Evolutionary conservation across 148 eudicot species (phyloP), one percentile per base, ranked within the genome.

Genomic region (Fagopyrum tataricum): DNA sequence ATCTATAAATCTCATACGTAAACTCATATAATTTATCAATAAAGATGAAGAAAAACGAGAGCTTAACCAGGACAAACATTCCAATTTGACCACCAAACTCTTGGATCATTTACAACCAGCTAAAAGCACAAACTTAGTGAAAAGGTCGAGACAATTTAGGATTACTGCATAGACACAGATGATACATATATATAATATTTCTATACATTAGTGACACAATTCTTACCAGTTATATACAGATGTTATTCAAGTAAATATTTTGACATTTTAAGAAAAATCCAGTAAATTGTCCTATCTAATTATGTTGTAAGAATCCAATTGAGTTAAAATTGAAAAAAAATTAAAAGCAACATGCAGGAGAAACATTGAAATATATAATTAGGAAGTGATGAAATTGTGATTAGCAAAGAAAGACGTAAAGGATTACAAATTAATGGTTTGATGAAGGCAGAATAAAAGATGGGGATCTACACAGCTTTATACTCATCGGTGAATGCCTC

Each of bases 401-500:
- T 18, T 64, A 64, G 37, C 69, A 37, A 37, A 14, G 14, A 42
- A 64, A 64, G 15, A 64, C 15, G 69, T 64, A 37, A 64, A 39
- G 39, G 18, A 64, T 64, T 6, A 64, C 69, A 64, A 64, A 37
- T 37, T 37, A 1, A n/a, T 37, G 43, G 42, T n/a, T 62, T 62
- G 3, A 62, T 12, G 42, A 62, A 31, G 37, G 2, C 69, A 64
- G 43, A 64, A 64, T 43, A 64, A 39, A 64, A 37, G 43, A 64
- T 37, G 69, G 69, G 44, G 44, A 64, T 64, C 69, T 64, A 64
- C 69, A 64, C 18, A 14, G 17, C 66, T 11, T 59, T 59, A 5
- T 51, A 20, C 26, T 39, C 40, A 8, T 59, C 13, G 69, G 43
- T 39, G 43, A 64, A 64, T 43, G 44, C 39, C 43, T 64, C 69